Conservation (phyloP, 306 rosid species). For the Cotoneaster glaucophyllus region DNA sequence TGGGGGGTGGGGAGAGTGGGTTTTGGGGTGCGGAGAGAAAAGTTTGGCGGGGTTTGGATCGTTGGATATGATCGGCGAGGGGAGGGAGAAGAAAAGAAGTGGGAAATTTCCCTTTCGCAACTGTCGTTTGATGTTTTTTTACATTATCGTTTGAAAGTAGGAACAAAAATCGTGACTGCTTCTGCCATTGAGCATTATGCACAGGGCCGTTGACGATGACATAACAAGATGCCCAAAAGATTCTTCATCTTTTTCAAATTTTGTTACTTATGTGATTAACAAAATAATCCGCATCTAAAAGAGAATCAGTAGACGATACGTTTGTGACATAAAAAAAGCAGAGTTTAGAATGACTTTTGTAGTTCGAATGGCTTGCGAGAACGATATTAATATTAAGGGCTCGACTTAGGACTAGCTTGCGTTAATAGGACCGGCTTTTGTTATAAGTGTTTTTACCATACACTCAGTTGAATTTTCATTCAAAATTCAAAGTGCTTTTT, state of each 20-base stretch:
- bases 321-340: no score
- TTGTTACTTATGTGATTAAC: not conserved
- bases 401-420: no score
- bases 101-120: not conserved
- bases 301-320: fast-evolving
- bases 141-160: not conserved
- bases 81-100: not conserved
- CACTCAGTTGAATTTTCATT: no score
- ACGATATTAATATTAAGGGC: no score
- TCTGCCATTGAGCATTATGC: not conserved
- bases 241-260: not conserved
- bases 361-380: no score
- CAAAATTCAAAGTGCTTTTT: no score
- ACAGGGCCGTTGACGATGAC: not conserved
- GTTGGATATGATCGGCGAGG: not conserved
- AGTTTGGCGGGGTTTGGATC: not conserved
- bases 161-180: not conserved
- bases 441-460: no score
- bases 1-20: not conserved
- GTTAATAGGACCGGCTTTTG: no score
- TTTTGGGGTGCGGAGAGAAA: not conserved
- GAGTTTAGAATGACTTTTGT: no score
- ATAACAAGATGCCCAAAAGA: not conserved
- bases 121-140: not conserved
- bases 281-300: no score